Base-by-base conservation (phyloP, 306 rosid species). In the Quercus bicolor region DNA sequence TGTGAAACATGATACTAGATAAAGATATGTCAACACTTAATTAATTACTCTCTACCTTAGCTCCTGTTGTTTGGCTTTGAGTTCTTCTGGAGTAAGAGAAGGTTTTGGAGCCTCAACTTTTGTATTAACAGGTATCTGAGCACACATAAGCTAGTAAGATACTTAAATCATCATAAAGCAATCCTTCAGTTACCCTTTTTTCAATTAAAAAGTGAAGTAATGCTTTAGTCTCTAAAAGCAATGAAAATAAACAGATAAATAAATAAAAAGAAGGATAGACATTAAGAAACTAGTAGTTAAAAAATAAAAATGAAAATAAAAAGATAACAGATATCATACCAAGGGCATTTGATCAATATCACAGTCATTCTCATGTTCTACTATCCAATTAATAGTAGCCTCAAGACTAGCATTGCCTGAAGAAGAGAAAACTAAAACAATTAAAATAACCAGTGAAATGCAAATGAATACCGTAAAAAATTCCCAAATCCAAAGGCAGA, bases 361-460 rank as follows among this genome's bases (percentile, higher is more conserved):
- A 18, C 88, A 65, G 64, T 89, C 97, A 85, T 88, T 80, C 86
- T 95, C 99, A 43, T 91, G 97, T 82, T 93, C 97, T 56, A 90
- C 98, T 75, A 95, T 84, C 99, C 99, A 95, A 82, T 74, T 91
- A 61, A 95, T 88, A 26, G 98, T 97, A 81, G 91, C 93, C 88
- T 95, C 99, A 74, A 95, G 83, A 79, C 99, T 78, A 76, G 86
- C 73, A 84, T 91, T 93, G 82, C 97, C 98, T 95, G 79, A 52
- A 75, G 68, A 88, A 78, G 73, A 75, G 76, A 82, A 69, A 77
- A 78, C 43, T 48, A 55, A 31, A 80, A 2, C 7, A 80, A 34
- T 85, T 81, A 75, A 70, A 62, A 75, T 61, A 71, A 72, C 68
- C 4, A 72, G 78, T 77, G 60, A 40, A n/a, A 61, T 68, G 72